Conservation (phyloP, 495 filamentous ascomycete genomes). For the Penicillium salamii region DNA sequence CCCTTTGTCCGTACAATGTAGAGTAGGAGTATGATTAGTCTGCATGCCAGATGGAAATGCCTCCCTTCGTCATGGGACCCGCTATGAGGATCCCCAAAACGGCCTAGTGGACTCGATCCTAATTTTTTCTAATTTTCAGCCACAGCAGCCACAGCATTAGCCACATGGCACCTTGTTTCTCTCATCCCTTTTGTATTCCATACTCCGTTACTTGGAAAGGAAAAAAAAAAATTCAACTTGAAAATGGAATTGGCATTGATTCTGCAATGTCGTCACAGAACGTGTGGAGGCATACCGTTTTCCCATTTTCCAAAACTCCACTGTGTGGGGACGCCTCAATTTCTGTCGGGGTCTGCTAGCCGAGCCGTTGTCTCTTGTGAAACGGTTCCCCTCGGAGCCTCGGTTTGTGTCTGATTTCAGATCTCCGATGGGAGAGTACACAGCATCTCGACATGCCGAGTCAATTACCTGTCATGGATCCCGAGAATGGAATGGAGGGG, state of each 20-base stretch:
- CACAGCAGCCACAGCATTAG: not conserved
- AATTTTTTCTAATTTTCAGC: slow-evolving; percentile 7
- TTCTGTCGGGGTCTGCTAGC: slow-evolving; percentile 22
- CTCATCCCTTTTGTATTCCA: too few species aligned
- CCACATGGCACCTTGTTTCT: not conserved
- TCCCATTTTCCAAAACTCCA: slow-evolving; percentile 1
- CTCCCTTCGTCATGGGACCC: slow-evolving; percentile 39
- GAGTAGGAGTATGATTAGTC: too few species aligned
- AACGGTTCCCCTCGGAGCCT: slow-evolving; percentile 9
- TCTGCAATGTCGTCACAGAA: not conserved
- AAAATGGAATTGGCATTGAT: too few species aligned
- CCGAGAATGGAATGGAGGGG: too few species aligned
- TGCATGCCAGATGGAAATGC: slow-evolving; percentile 26
- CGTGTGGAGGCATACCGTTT: not conserved
- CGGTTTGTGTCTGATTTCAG: not conserved
- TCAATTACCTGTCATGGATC: too few species aligned
- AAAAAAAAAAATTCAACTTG: too few species aligned
- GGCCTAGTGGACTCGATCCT: slow-evolving; percentile 9
- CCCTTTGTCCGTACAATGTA: too few species aligned
- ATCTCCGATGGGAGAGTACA: not conserved
- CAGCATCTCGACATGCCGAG: not conserved
- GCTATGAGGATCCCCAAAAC: slow-evolving; percentile 6
- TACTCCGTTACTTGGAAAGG: too few species aligned
- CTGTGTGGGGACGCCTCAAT: slow-evolving; percentile 1
- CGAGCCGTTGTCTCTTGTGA: slow-evolving; percentile 25